Evolutionary conservation across 2,329 filamentous ascomycete genomes (phyloP).

Genomic region (Coniochaeta sp.): DNA sequence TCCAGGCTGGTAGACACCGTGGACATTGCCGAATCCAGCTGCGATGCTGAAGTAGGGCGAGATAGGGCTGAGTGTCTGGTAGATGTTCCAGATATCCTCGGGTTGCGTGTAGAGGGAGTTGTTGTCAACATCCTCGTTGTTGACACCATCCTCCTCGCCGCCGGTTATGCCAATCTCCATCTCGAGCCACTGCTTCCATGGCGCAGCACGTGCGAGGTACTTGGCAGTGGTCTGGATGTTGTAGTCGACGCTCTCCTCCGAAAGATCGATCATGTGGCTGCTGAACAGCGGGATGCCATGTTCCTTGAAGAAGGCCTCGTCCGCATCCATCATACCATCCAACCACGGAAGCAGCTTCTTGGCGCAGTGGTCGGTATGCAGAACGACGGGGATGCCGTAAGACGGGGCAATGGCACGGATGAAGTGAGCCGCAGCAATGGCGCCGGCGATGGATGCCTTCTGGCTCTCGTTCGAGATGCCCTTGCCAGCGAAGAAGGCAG

Average conservation of each 20-base stretch:
- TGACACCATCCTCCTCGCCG: constrained; percentile 69
- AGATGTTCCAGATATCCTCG: constrained; percentile 89
- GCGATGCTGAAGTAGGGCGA: constrained; percentile 97
- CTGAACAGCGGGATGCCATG: constrained; percentile 90
- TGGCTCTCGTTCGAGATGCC: constrained; percentile 67
- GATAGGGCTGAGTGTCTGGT: constrained; percentile 77
- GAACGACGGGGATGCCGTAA: constrained; percentile 85
- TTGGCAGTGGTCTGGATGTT: constrained; percentile 89
- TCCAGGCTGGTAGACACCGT: constrained; percentile 92
- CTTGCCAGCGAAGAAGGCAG: constrained; percentile 89
- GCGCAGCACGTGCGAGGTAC: constrained; percentile 89
- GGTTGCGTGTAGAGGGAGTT: constrained; percentile 78
- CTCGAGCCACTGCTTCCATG: constrained; percentile 82
- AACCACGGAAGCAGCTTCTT: constrained; percentile 99
- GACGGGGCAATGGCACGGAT: constrained; percentile 79
- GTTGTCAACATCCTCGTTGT: constrained; percentile 98
- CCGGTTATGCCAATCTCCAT: constrained; percentile 96
- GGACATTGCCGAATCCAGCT: constrained; percentile 82
- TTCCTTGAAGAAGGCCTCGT: constrained; percentile 92
- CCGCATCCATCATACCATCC: constrained; percentile 74
- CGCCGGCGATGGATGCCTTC: constrained; percentile 79
- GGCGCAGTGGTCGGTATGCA: constrained; percentile 97
- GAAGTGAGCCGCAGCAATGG: constrained; percentile 86
- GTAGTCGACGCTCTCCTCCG: constrained; percentile 81
- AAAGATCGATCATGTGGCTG: constrained; percentile 97